phyloP scores from a whole-genome alignment of 495 filamentous ascomycete species.

The Jackrogersella minutella region DNA sequence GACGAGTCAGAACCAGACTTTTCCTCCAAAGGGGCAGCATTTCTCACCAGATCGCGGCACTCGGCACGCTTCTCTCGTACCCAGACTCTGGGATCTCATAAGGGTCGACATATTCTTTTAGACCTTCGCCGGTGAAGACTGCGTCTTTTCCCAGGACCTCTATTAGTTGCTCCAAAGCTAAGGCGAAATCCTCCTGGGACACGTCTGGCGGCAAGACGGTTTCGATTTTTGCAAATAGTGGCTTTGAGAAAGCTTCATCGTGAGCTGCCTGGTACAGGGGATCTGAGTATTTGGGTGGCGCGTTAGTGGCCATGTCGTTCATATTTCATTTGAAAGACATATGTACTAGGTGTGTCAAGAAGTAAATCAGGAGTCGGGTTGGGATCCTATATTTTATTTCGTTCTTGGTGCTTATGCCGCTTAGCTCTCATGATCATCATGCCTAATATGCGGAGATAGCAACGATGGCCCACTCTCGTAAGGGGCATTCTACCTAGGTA shows the following conservation, averaged over 20 bases:
- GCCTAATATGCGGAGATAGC: constrained; percentile 28
- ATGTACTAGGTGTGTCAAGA: background rate
- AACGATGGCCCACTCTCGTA: constrained; percentile 8
- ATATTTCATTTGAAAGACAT: background rate
- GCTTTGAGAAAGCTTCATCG: constrained; percentile 39
- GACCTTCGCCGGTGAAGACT: constrained; percentile 41
- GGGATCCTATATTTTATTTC: background rate
- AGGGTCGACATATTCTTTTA: constrained; percentile 51
- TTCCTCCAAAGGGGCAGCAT: background rate
- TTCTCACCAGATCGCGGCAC: constrained; percentile 47
- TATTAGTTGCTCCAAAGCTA: constrained; percentile 39
- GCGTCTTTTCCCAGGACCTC: constrained; percentile 44
- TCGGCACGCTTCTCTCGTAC: constrained; percentile 45
- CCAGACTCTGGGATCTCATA: constrained; percentile 46
- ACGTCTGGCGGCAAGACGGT: constrained; percentile 54
- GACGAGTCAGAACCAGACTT: background rate
- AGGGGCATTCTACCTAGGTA: constrained; percentile 13
- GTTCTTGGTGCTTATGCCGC: background rate
- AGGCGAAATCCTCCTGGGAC: constrained; percentile 43
- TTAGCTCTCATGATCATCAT: background rate
- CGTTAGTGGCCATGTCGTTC: constrained; percentile 3
- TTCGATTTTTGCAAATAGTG: constrained; percentile 29
- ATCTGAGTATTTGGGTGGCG: constrained; percentile 24
- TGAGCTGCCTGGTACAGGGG: constrained; percentile 40
- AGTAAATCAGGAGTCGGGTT: background rate